A percentile compares a stretch with the other conserved stretches of the same genome.
Evolutionary conservation across 2,329 filamentous ascomycete species (phyloP).

Genomic region (Talaromyces sp.): DNA sequence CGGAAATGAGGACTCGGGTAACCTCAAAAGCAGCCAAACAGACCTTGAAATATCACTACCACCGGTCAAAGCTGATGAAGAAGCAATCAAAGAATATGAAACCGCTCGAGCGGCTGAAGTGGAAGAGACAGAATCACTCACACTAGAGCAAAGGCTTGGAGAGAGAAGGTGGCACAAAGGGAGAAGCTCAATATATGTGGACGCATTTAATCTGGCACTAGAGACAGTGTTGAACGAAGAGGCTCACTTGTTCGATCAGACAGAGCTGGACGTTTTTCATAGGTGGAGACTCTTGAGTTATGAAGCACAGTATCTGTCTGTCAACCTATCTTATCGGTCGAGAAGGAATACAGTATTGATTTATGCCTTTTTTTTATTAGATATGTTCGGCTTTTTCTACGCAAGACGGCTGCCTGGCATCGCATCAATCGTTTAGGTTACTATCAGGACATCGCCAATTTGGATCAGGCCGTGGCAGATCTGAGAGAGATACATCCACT

Average conservation of each 20-base stretch:
- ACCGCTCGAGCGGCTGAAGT: conserved; percentile 57
- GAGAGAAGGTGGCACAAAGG: conserved; percentile 67
- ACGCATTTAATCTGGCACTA: conserved; percentile 91
- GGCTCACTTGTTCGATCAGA: conserved; percentile 76
- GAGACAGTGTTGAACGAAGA: conserved; percentile 89
- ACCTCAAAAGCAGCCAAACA: conserved; percentile 49
- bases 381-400: conserved; percentile 87
- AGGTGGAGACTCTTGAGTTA: conserved; percentile 73
- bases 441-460: conserved; percentile 75
- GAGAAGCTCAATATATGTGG: conserved; percentile 88
- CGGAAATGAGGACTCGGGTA: conserved; percentile 32
- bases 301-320: conserved; percentile 85
- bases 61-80: conserved; percentile 61
- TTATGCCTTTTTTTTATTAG: conserved; percentile 42
- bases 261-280: conserved; percentile 72
- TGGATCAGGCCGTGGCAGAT: conserved; percentile 61
- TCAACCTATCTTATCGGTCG: conserved; percentile 16
- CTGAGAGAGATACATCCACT: conserved; percentile 61
- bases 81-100: conserved; percentile 79
- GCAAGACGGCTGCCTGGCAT: conserved; percentile 91
- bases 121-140: conserved; percentile 39
- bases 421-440: conserved; percentile 74
- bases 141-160: conserved; percentile 51
- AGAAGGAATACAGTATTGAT: conserved; percentile 4
- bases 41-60: conserved; percentile 71